phyloP scores from a whole-genome alignment of 2,329 filamentous ascomycete species.

The Penicillium sclerotiorum region DNA sequence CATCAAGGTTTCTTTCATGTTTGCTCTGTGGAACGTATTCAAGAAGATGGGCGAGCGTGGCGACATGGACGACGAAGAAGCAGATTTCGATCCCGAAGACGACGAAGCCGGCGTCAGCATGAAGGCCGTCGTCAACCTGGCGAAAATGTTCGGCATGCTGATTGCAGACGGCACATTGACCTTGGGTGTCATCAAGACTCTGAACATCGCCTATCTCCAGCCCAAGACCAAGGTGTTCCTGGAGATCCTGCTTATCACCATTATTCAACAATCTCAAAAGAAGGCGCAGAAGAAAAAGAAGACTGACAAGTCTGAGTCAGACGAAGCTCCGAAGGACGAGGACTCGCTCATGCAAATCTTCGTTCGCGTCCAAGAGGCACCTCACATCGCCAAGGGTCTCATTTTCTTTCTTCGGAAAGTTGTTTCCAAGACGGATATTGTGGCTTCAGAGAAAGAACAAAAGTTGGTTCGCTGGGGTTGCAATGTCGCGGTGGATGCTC shows the following conservation, averaged over 20 bases:
- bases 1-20: constrained; percentile 82
- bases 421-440: constrained; percentile 66
- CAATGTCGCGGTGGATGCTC: constrained; percentile 43
- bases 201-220: constrained; percentile 79
- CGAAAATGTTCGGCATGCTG: constrained; percentile 66
- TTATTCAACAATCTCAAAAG: constrained; percentile 69
- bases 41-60: constrained; percentile 76
- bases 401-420: constrained; percentile 79
- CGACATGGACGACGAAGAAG: constrained; percentile 63
- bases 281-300: constrained; percentile 26
- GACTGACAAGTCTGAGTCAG: constrained; percentile 16
- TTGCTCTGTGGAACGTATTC: constrained; percentile 83
- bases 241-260: constrained; percentile 75
- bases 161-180: constrained; percentile 62
- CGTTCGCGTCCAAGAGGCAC: constrained; percentile 62
- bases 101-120: constrained; percentile 56
- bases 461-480: constrained; percentile 54
- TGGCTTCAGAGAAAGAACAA: constrained; percentile 52
- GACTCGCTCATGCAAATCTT: constrained; percentile 68
- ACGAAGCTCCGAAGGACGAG: constrained; percentile 51
- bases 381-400: constrained; percentile 71
- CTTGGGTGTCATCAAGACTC: constrained; percentile 60
- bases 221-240: constrained; percentile 75
- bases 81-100: constrained; percentile 55
- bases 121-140: constrained; percentile 67